Evolutionary conservation across 306 rosid genomes (phyloP), one percentile per base, ranked within the genome.

Genomic region (Mimosa pudica): DNA sequence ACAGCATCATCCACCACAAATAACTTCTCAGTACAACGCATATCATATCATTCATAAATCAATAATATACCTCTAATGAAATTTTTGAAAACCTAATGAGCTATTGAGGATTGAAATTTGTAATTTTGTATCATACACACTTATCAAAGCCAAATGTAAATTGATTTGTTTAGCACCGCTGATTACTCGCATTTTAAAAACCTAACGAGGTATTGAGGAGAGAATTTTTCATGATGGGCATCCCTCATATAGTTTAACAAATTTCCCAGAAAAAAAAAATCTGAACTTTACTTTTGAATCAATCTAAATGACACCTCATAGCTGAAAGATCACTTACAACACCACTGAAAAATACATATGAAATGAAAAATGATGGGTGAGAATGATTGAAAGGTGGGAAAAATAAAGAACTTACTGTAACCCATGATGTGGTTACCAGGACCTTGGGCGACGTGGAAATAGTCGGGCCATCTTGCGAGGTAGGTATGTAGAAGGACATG

Each of bases 401-500:
- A 11, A 36, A 35, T 35, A 18, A 74, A 46, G 24, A 6, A 73
- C 97, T 89, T 84, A 95, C 98, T 95, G 90, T 95, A 94, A 77
- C 98, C 97, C 98, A 96, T 96, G 64, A 96, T 87, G 63, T 77
- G 90, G 82, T 87, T 89, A 8, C 92, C 96, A 24, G 96, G 97
- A 64, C 85, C 97, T 89, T 91, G 83, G 8, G 99, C 98, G 10
- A 93, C 98, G 30, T 96, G 97, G 85, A 96, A 96, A 81, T 96
- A 96, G 30, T 96, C 98, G 0, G 98, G 99, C 98, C 99, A 96
- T 86, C 99, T 82, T 4, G 99, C 99, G 2, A 96, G 86, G 76
- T 96, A 96, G 79, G 99, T 91, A 96, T 93, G 81, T 96, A 96
- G 88, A 93, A 93, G 14, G 98, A 96, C 99, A 96, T 96, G 71